Evolutionary conservation across 2,329 filamentous ascomycete genomes (phyloP).

Genomic region (Colletotrichum brevisporum): DNA sequence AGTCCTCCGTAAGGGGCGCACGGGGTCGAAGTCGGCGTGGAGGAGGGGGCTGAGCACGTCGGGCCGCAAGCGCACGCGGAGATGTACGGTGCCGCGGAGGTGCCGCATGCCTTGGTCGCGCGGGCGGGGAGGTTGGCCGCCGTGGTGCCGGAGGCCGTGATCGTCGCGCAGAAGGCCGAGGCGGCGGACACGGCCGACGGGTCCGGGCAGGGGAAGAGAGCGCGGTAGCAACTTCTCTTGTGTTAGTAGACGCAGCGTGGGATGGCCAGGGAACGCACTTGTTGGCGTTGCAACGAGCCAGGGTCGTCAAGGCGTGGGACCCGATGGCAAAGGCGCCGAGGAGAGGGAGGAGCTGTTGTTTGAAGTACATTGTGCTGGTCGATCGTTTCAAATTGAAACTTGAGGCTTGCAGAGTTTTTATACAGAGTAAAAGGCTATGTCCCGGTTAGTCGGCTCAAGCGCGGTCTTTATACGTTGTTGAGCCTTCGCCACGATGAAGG

Average conservation of each 20-base stretch:
- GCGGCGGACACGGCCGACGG: constrained; percentile 40
- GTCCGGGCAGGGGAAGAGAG: constrained; percentile 44
- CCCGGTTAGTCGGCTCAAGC: not conserved
- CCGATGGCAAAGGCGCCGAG: not conserved
- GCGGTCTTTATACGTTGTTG: not conserved
- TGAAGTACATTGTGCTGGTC: not conserved
- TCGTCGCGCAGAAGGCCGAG: constrained; percentile 42
- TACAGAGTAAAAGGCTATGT: not conserved
- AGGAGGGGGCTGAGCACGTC: constrained; percentile 34
- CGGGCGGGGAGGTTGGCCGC: constrained; percentile 42
- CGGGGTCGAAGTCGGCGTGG: constrained; percentile 26
- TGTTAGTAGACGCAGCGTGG: not conserved
- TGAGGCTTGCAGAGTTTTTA: not conserved
- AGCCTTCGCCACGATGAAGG: not conserved
- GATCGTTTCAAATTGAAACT: not conserved
- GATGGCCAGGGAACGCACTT: not conserved
- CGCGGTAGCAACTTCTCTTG: constrained; percentile 40
- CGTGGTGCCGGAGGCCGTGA: constrained; percentile 42
- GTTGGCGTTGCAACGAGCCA: constrained; percentile 16
- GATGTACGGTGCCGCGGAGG: constrained; percentile 37
- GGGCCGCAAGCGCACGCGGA: constrained; percentile 43
- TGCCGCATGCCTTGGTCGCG: constrained; percentile 43
- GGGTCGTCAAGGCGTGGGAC: not conserved
- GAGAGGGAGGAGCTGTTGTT: not conserved
- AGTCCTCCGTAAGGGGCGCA: constrained; percentile 22